phyloP scores from a whole-genome alignment of 1,284 basidiomycete species.

The Stygiomarasmius scandens region DNA sequence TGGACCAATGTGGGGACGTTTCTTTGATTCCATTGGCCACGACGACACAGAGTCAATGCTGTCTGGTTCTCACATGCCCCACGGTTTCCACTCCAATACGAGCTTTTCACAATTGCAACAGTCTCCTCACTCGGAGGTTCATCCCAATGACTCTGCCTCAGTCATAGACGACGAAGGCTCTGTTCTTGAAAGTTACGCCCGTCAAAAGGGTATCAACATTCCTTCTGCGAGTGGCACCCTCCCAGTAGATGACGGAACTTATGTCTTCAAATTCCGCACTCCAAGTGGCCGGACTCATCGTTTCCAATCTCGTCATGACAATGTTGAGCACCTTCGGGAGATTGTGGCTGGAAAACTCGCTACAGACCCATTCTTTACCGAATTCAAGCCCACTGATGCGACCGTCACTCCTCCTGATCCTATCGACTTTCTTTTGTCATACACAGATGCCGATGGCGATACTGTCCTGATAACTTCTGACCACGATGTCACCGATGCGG shows the following conservation, averaged over 20 bases:
- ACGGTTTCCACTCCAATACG: conserved; percentile 52
- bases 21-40: conserved; percentile 94
- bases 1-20: conserved; percentile 99
- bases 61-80: conserved; percentile 78
- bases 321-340: conserved; percentile 88
- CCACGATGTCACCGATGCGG: conserved; percentile 79
- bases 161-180: conserved; percentile 78
- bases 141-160: conserved; percentile 95
- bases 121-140: conserved; percentile 84
- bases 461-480: conserved; percentile 93
- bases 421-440: conserved; percentile 86
- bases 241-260: conserved; percentile 93
- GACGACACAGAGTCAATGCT: conserved; percentile 87
- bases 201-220: conserved; percentile 43
- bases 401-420: conserved; percentile 72
- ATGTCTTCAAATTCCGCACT: conserved; percentile 99
- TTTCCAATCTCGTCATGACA: conserved; percentile 97
- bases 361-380: conserved; percentile 90
- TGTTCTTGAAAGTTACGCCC: conserved; percentile 52
- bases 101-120: conserved; percentile 60
- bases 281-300: conserved; percentile 95
- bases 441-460: conserved; percentile 96
- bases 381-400: conserved; percentile 52
- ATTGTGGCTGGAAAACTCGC: conserved; percentile 92
- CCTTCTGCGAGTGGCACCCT: conserved; percentile 53